Evolutionary conservation across 352 stramenopile genomes (phyloP).

Genomic region (Phytophthora citrophthora): DNA sequence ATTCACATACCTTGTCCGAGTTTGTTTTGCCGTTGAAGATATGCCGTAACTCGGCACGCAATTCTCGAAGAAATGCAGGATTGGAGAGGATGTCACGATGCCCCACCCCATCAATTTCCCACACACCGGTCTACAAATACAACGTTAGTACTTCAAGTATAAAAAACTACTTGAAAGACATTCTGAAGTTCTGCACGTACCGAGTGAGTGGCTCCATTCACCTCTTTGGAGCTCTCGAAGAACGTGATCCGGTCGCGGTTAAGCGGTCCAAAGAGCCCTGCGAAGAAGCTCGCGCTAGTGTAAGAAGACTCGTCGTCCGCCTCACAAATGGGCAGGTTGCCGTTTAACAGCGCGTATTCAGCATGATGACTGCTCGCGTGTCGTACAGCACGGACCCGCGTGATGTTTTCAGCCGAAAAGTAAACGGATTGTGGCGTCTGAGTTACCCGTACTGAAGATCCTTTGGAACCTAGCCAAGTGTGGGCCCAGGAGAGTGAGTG

Average conservation of each 20-base stretch:
- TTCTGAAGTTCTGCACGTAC: conserved; percentile 28
- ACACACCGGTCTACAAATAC: conserved; percentile 67
- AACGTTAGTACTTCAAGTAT: not conserved
- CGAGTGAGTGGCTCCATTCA: conserved; percentile 33
- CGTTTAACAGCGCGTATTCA: conserved; percentile 59
- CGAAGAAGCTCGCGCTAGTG: conserved; percentile 55
- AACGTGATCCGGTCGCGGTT: conserved; percentile 74
- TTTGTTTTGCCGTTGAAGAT: conserved; percentile 62
- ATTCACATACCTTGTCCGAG: conserved; percentile 58
- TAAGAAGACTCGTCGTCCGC: conserved; percentile 17
- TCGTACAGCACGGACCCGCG: conserved; percentile 52
- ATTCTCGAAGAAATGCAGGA: conserved; percentile 72
- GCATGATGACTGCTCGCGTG: conserved; percentile 57
- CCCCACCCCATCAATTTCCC: conserved; percentile 75
- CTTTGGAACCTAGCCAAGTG: conserved; percentile 66
- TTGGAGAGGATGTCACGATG: conserved; percentile 82
- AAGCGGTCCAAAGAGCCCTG: conserved; percentile 62
- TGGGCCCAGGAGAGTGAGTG: conserved; percentile 84
- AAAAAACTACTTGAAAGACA: not conserved
- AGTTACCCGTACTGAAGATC: conserved; percentile 65
- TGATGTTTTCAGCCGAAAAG: conserved; percentile 65
- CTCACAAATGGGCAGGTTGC: conserved; percentile 48
- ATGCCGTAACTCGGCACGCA: conserved; percentile 72
- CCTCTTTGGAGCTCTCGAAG: conserved; percentile 60
- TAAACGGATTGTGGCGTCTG: conserved; percentile 77